Evolutionary conservation across 495 filamentous ascomycete genomes (phyloP).

Genomic region (Tetracladium marchalianum): DNA sequence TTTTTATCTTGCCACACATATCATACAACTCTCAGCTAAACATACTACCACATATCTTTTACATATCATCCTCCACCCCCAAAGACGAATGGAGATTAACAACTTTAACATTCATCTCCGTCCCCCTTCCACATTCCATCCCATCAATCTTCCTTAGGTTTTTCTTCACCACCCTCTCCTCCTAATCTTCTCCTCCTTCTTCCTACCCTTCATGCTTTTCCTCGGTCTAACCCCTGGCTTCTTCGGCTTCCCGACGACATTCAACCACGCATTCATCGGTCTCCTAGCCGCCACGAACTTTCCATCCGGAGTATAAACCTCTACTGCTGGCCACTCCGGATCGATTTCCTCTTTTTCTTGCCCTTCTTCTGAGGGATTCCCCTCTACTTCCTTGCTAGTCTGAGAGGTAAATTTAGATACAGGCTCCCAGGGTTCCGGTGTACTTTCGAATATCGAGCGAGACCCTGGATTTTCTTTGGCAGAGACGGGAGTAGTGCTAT

Average conservation of each 20-base stretch:
- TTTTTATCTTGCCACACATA: too few relatives aligned
- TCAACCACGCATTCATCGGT: conserved; percentile 64
- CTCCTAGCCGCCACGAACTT: conserved; percentile 56
- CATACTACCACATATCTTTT: too few relatives aligned
- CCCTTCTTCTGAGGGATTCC: background rate
- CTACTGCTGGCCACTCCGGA: conserved; percentile 49
- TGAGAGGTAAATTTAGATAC: background rate
- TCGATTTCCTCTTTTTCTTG: conserved; percentile 9
- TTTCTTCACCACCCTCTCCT: conserved; percentile 1
- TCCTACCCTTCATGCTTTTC: conserved; percentile 48
- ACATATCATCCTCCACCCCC: too few relatives aligned
- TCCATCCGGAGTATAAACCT: conserved; percentile 78
- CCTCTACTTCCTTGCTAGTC: conserved; percentile 13
- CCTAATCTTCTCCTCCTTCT: conserved; percentile 37
- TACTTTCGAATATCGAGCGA: too few relatives aligned
- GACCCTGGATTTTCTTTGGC: too few relatives aligned
- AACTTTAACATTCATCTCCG: too few relatives aligned
- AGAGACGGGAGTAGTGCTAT: too few relatives aligned
- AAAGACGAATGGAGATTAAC: too few relatives aligned
- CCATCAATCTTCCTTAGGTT: too few relatives aligned
- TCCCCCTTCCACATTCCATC: too few relatives aligned
- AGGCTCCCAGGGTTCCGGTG: too few relatives aligned
- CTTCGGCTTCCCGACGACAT: conserved; percentile 22
- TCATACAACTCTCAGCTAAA: too few relatives aligned
- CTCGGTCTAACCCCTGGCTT: conserved; percentile 31